Evolutionary conservation across 2,329 filamentous ascomycete genomes (phyloP).

Genomic region (Epichloe glyceriae): DNA sequence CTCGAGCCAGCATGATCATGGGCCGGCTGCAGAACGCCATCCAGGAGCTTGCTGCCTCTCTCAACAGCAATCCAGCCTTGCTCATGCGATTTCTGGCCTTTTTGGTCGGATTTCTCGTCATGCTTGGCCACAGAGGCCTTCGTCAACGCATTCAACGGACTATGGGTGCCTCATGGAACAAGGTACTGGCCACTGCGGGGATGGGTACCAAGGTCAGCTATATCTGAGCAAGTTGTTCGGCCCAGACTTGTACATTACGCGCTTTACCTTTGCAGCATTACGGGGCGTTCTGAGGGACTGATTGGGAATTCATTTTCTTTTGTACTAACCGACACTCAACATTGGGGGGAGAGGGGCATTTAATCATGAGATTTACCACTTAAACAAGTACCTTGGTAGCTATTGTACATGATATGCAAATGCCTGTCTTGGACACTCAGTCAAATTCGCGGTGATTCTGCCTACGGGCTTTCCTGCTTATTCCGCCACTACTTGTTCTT

Average conservation of each 20-base stretch:
- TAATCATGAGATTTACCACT: background rate
- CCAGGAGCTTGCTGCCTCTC: slow-evolving; percentile 34
- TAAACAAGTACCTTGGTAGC: background rate
- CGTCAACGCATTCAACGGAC: slow-evolving; percentile 61
- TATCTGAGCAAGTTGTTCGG: slow-evolving; percentile 40
- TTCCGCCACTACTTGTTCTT: no score
- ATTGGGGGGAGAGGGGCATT: background rate
- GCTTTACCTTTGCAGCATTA: slow-evolving; percentile 11
- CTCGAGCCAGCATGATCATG: slow-evolving; percentile 39
- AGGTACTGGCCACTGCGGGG: slow-evolving; percentile 70
- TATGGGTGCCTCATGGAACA: slow-evolving; percentile 61
- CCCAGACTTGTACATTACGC: slow-evolving; percentile 7
- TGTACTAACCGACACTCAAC: background rate
- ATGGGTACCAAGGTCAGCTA: slow-evolving; percentile 98
- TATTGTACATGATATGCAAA: background rate
- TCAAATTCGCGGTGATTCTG: no score
- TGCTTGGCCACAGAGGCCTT: slow-evolving; percentile 62
- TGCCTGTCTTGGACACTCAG: no score
- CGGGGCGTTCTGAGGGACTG: slow-evolving; percentile 15
- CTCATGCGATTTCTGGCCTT: slow-evolving; percentile 60
- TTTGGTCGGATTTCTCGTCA: slow-evolving; percentile 61
- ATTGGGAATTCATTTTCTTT: background rate
- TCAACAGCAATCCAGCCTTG: slow-evolving; percentile 44
- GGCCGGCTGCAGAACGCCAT: slow-evolving; percentile 38
- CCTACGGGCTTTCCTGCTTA: no score